Base-by-base conservation (phyloP, 2,329 filamentous ascomycete species). In the Pestalotiopsis sp. region DNA sequence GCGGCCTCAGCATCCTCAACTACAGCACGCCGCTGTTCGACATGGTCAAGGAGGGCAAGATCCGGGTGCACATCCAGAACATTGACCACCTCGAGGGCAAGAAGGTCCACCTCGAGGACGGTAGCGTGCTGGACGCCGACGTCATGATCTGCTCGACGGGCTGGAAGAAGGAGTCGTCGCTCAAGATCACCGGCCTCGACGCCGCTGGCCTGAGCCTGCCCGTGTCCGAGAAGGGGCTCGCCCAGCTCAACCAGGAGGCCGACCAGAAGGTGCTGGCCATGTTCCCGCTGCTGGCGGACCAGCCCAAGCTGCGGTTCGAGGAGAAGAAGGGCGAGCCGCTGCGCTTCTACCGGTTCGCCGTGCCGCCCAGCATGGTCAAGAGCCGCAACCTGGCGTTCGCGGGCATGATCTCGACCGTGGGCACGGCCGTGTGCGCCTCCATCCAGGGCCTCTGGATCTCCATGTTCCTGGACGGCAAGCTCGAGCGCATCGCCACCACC, bases 1-100 rank as follows among this genome's bases (percentile, higher is more conserved):
- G 82, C 13, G 81, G 81, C 0, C 78, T 90, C 20, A 86, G 86
- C 62, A 89, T 91, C 38, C 81, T 88, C 67, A 91, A 90, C 73
- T 90, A 87, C 72, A 82, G 83, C 0, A 83, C 80, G 3, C 80
- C 86, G 70, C 85, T 90, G 74, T 86, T 88, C 73, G 83, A 87
- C 4, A 77, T 88, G 17, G 82, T 91, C 25, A 80, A 79, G 45
- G 73, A 81, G 4, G 85, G 86, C 3, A 82, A 80, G n/a, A 84
- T 91, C 39, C 80, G 79, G 20, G 79, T 91, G 1, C 82, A 88
- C 65, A 74, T 88, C 12, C 82, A 83, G 23, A 86, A 90, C 62
- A 80, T 91, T 3, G 75, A 78, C 1, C 77, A 78, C 31, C 79
- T 91, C 6, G 79, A 80, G 0, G 70, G 74, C 2, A 73, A 79